These are phyloP conservation scores for Colletotrichum spaethianum DNA, from an alignment of 2,329 filamentous ascomycete genomes.

Conservation along the genomic window DNA sequence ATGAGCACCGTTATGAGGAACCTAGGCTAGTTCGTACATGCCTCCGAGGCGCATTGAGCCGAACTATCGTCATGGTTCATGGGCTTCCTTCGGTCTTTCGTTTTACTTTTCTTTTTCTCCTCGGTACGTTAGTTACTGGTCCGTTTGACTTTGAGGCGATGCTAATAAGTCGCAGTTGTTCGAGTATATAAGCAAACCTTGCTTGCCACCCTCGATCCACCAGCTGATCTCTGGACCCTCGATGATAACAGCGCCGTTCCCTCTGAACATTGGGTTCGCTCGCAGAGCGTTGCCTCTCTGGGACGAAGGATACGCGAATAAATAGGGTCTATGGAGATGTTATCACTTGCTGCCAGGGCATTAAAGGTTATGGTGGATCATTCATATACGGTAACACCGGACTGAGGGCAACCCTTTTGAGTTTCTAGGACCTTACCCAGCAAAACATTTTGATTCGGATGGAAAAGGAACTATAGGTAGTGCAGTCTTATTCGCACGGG, in stretches of 20 bases:
- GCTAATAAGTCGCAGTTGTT: slow-evolving; percentile 30
- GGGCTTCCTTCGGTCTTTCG: not conserved
- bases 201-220: not conserved
- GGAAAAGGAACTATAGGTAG: slow-evolving; percentile 17
- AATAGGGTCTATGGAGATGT: not conserved
- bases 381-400: not conserved
- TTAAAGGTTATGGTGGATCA: not conserved
- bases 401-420: not conserved
- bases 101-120: slow-evolving; percentile 16
- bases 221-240: not conserved
- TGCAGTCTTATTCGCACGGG: slow-evolving; percentile 12
- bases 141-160: not conserved
- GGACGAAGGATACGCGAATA: not conserved
- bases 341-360: not conserved
- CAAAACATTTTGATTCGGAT: slow-evolving; percentile 15
- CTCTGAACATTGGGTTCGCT: not conserved
- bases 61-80: not conserved
- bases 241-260: not conserved
- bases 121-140: not conserved
- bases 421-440: slow-evolving; percentile 9
- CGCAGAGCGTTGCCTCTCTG: not conserved
- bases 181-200: slow-evolving; percentile 14
- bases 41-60: too few species aligned
- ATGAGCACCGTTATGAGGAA: not conserved
- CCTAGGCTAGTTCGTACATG: not conserved